Percentiles rank a stretch among this genome's conserved stretches.
Conservation (phyloP, 1,139 yeast species). For the Candida sp. region DNA sequence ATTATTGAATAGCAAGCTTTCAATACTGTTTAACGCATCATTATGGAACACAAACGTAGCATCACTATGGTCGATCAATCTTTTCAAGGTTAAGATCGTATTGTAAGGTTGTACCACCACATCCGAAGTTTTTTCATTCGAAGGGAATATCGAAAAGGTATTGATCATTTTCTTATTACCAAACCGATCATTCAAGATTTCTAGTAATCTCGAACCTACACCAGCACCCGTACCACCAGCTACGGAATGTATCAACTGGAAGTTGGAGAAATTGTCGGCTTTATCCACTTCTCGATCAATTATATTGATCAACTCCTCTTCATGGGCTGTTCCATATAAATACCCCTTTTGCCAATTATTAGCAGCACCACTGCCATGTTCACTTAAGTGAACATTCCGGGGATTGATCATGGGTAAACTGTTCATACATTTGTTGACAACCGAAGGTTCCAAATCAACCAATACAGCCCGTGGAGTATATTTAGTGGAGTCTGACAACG, state of each 20-base stretch:
- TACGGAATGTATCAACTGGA: constrained; percentile 91
- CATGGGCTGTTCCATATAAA: constrained; percentile 64
- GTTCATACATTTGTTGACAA: constrained; percentile 60
- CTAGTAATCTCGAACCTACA: constrained; percentile 79
- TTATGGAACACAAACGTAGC: constrained; percentile 88
- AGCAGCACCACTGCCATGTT: constrained; percentile 89
- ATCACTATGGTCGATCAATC: constrained; percentile 83
- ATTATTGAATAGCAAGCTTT: constrained; percentile 42
- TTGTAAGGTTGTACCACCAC: constrained; percentile 98
- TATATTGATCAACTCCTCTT: constrained; percentile 74
- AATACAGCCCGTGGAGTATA: constrained; percentile 87
- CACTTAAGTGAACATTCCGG: constrained; percentile 74
- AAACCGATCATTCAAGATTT: constrained; percentile 75
- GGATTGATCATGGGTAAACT: constrained; percentile 77
- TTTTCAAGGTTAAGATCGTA: constrained; percentile 72
- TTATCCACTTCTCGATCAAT: constrained; percentile 89
- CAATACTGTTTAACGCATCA: constrained; percentile 72
- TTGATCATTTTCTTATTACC: constrained; percentile 76
- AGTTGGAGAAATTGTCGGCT: constrained; percentile 86
- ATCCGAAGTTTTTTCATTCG: constrained; percentile 73
- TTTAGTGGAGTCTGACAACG: constrained; percentile 63
- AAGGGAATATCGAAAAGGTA: constrained; percentile 86
- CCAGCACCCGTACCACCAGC: constrained; percentile 99
- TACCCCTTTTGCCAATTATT: constrained; percentile 96
- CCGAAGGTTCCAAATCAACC: constrained; percentile 90